Evolutionary conservation across 2,329 filamentous ascomycete genomes (phyloP).

Genomic region (Monilinia aucupariae): DNA sequence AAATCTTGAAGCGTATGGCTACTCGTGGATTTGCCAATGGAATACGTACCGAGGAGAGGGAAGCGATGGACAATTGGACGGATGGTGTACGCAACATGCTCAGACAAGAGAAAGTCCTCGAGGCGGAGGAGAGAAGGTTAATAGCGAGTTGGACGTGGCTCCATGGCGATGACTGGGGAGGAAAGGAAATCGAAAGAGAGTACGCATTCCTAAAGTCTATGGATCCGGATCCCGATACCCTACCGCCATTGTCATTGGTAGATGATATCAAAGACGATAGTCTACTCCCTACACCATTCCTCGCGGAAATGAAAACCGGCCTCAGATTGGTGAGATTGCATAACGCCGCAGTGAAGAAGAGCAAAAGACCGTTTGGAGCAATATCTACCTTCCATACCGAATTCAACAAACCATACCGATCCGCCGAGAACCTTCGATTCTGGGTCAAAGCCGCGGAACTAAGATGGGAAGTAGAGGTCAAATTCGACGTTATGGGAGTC

Average conservation of each 20-base stretch:
- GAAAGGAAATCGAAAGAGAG: constrained; percentile 71
- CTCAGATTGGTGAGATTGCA: constrained; percentile 79
- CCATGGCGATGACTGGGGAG: constrained; percentile 63
- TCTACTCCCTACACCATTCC: constrained; percentile 64
- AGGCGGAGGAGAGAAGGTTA: constrained; percentile 61
- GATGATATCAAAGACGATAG: constrained; percentile 38
- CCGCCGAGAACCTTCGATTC: constrained; percentile 87
- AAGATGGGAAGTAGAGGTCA: constrained; percentile 81
- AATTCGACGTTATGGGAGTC: constrained; percentile 79
- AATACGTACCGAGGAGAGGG: constrained; percentile 70
- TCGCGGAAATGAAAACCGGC: constrained; percentile 70
- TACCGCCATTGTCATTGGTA: constrained; percentile 64
- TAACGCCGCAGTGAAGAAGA: constrained; percentile 81
- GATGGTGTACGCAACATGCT: constrained; percentile 71
- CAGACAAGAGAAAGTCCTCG: constrained; percentile 68
- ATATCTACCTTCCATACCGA: constrained; percentile 90
- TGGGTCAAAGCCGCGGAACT: constrained; percentile 96
- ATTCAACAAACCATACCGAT: constrained; percentile 88
- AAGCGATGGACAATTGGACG: constrained; percentile 75
- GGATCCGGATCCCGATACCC: constrained; percentile 50
- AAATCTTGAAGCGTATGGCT: constrained; percentile 87
- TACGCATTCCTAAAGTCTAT: constrained; percentile 76
- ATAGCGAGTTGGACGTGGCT: constrained; percentile 77
- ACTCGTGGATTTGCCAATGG: constrained; percentile 80
- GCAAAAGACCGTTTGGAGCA: constrained; percentile 77